Evolutionary conservation across 202 grass and related monocot species (phyloP).

Genomic region (Saccharum hybrid): DNA sequence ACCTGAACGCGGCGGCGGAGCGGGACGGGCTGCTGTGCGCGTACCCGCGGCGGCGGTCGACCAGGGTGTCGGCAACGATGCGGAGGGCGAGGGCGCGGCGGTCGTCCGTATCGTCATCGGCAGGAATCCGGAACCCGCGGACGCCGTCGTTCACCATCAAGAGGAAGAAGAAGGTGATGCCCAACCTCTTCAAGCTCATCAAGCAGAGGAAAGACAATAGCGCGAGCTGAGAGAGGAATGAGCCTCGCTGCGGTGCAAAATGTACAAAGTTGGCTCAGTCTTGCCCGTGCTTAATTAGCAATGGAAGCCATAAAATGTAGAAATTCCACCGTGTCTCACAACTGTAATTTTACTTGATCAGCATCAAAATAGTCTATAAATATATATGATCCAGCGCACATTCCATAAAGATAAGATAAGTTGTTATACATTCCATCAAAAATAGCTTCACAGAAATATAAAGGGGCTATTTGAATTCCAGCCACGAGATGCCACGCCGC

Average conservation of each 20-base stretch:
- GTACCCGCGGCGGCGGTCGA: slow-evolving; percentile 53
- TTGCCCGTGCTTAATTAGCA: neutral
- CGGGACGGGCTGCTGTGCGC: slow-evolving; percentile 53
- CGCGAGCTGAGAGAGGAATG: slow-evolving; percentile 34
- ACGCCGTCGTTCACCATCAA: slow-evolving; percentile 74
- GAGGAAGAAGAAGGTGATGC: slow-evolving; percentile 79
- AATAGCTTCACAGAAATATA: no score
- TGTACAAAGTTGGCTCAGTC: no score
- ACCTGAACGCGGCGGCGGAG: slow-evolving; percentile 51
- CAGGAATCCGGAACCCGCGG: slow-evolving; percentile 44
- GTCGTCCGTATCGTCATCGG: slow-evolving; percentile 47
- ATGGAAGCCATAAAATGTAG: neutral
- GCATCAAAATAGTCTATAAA: no score
- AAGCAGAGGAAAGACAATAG: slow-evolving; percentile 37
- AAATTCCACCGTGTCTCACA: no score
- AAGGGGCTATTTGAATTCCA: no score
- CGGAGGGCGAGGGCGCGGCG: slow-evolving; percentile 54
- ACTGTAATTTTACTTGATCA: no score
- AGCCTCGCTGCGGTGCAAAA: neutral
- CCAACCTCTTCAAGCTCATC: slow-evolving; percentile 79
- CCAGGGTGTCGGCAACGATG: slow-evolving; percentile 50
- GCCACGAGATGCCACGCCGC: no score
- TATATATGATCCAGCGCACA: no score
- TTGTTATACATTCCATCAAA: no score
- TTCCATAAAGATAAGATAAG: no score